Evolutionary conservation across 1,139 yeast genomes (phyloP), one percentile per base, ranked within the genome.

Genomic region (Sugiyamaella paludigena): DNA sequence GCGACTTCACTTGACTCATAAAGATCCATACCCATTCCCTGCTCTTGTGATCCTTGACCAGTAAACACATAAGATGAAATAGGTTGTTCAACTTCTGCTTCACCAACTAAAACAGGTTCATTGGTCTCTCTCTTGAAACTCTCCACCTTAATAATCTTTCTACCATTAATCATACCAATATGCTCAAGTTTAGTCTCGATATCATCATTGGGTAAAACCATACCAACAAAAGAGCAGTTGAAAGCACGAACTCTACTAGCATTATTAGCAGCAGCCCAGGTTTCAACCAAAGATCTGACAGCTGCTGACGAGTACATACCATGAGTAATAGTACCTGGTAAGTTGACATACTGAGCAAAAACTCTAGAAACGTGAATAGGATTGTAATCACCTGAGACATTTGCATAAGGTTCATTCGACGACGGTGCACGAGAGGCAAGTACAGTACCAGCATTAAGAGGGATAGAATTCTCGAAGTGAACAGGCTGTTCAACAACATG

Each of bases 1-100:
- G 99, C 98, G 68, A 94, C 97, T 37, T 81, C 88, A 48, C 96
- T 87, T 45, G 88, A 79, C 58, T 83, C 84, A 72, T 92, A 92
- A 67, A 92, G 79, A 72, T 94, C 98, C 99, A 92, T 92, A 77
- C 99, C 98, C 99, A 92, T 92, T 68, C 98, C 98, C 77, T 94
- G 98, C 72, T 94, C 98, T 75, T 92, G 98, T 53, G 98, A 91
- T 69, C 99, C 99, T 78, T 92, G 99, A 69, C 98, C 99, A 59
- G 99, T 92, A 75, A 94, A 92, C 52, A 92, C 96, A 68, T 87
- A 92, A 15, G 98, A 85, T 43, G 98, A 87, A 51, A 84, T 85
- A 45, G 99, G 98, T 74, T 92, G 98, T 63, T 92, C 98, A 65
- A 94, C 91, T 75, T 92, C 98, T 49, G 98, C 99, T 74, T 89